phyloP scores from a whole-genome alignment of 305 asterid genomes.

The Euphrasia arctica region DNA sequence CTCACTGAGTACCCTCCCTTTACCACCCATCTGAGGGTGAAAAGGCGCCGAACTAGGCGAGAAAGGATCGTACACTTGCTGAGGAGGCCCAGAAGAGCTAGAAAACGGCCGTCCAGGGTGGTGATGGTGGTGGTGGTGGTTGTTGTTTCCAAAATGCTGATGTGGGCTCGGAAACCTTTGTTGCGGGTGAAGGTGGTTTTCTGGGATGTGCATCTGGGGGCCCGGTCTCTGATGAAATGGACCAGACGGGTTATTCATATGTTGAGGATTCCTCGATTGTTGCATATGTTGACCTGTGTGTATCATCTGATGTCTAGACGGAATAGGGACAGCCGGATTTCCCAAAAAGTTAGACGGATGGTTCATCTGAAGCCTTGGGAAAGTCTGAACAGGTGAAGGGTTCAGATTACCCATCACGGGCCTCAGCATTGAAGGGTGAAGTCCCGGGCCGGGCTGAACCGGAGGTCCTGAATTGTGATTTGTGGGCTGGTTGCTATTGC shows the following conservation, averaged over 20 bases:
- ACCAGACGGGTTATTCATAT: conserved; percentile 36
- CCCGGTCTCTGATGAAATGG: conserved; percentile 56
- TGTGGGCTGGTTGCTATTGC: conserved; percentile 35
- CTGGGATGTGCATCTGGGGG: conserved; percentile 52
- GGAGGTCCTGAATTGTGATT: conserved; percentile 37
- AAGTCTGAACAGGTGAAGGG: conserved; percentile 45
- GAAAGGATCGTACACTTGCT: conserved; percentile 80
- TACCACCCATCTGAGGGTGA: conserved; percentile 45
- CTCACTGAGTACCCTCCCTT: conserved; percentile 44
- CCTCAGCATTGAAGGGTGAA: conserved; percentile 41
- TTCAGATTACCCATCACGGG: conserved; percentile 44
- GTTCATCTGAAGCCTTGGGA: conserved; percentile 49
- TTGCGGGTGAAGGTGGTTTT: conserved; percentile 41
- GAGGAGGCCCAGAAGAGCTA: conserved; percentile 39
- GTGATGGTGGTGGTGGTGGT: conserved; percentile 21
- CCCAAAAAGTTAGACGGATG: conserved; percentile 48
- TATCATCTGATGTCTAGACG: conserved; percentile 43
- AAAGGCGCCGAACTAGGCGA: conserved; percentile 55
- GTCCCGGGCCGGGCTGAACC: conserved; percentile 41
- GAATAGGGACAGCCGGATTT: conserved; percentile 35
- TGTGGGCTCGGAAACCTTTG: conserved; percentile 48
- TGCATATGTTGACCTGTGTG: conserved; percentile 43
- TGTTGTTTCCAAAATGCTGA: conserved; percentile 43
- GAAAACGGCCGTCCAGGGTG: conserved; percentile 43
- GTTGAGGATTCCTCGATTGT: conserved; percentile 56